Base-by-base conservation (phyloP, 208 protist genomes). In the Leishmania martiniquensis region DNA sequence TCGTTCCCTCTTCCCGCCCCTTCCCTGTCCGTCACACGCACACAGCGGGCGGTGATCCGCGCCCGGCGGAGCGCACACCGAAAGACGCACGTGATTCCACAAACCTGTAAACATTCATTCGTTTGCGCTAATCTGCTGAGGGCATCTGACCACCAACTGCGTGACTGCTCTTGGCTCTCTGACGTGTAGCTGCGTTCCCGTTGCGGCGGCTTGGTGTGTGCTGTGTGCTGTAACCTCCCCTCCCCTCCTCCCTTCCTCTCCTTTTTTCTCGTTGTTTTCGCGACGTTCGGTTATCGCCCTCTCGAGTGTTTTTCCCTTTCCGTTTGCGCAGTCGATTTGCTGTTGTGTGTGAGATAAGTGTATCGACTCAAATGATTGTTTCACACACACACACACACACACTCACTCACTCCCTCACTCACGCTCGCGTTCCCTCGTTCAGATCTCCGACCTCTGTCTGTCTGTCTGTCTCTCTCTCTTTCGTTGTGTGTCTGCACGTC, bases 341-440 rank as follows among this genome's bases (percentile, higher is more conserved):
- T n/a, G n/a, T n/a, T n/a, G n/a, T n/a, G n/a, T n/a, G n/a, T n/a
- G n/a, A n/a, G n/a, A n/a, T n/a, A n/a, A n/a, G n/a, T n/a, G n/a
- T n/a, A 25, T 22, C 55, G 9, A 7, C 55, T 34, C 6, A n/a
- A n/a, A n/a, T 34, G 22, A 17, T 4, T 10, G 22, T 37, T 22
- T 60, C 1, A 10, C 55, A 13, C 22, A 10, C 22, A 20, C 22
- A 15, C 25, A 15, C 20, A 9, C n/a, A n/a, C n/a, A n/a, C n/a
- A n/a, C n/a, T n/a, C n/a, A n/a, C 72, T 34, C 29, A n/a, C 45
- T 82, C 71, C 51, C 68, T 54, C 10, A 2, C 54, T 42, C 55
- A 67, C 67, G 72, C 75, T 54, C 32, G 32, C 59, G 60, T 51
- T 78, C 29, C n/a, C 55, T 6, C 32, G 29, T n/a, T n/a, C n/a